Conservation (phyloP, 345 rosid species). For the Populus simonii region DNA sequence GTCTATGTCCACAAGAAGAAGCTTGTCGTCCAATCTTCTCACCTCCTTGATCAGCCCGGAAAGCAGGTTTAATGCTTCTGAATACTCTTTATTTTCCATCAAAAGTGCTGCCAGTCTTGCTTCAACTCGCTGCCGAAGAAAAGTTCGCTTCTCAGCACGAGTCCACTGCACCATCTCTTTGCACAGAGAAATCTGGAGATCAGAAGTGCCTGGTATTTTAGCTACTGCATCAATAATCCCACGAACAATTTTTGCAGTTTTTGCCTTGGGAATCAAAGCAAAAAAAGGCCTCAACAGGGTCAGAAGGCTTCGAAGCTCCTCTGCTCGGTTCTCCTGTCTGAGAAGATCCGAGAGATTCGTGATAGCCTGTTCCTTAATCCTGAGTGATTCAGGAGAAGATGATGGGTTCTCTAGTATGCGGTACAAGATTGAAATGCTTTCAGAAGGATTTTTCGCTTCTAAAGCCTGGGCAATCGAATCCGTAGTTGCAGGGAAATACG, state of each 20-base stretch:
- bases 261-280: slow-evolving; percentile 87
- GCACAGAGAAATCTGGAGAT: slow-evolving; percentile 91
- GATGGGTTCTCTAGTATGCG: slow-evolving; percentile 73
- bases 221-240: slow-evolving; percentile 85
- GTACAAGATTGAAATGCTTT: slow-evolving; percentile 64
- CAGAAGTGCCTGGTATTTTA: slow-evolving; percentile 87
- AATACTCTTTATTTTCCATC: slow-evolving; percentile 78
- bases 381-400: slow-evolving; percentile 73
- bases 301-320: slow-evolving; percentile 70
- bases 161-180: slow-evolving; percentile 93
- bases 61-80: slow-evolving; percentile 73
- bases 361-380: slow-evolving; percentile 81
- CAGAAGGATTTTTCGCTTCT: slow-evolving; percentile 66
- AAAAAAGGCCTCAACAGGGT: slow-evolving; percentile 86
- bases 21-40: slow-evolving; percentile 93
- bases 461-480: slow-evolving; percentile 64
- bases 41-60: slow-evolving; percentile 81
- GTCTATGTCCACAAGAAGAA: slow-evolving; percentile 90
- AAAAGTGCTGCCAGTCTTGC: slow-evolving; percentile 92
- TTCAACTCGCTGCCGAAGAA: slow-evolving; percentile 91
- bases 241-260: slow-evolving; percentile 87
- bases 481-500: slow-evolving; percentile 35
- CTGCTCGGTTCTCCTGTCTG: slow-evolving; percentile 73
- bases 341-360: slow-evolving; percentile 74
- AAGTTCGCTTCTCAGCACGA: slow-evolving; percentile 85